phyloP scores from a whole-genome alignment of 768 basidiomycete species.

The Antrodiella citrinella region DNA sequence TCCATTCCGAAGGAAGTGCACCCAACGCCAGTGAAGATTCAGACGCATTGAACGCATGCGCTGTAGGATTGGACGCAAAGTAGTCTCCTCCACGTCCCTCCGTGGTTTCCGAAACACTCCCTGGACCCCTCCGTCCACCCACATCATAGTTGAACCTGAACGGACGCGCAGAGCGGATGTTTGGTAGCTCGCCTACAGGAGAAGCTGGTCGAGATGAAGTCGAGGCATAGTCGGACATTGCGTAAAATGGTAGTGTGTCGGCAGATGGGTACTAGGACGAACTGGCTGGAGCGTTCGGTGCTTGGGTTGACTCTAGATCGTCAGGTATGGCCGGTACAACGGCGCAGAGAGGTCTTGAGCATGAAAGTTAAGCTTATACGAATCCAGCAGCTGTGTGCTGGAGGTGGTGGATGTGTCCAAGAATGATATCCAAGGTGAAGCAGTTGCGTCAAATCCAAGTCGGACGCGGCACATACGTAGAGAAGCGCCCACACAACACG shows the following conservation, averaged over 20 bases:
- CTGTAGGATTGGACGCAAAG: constrained; percentile 31
- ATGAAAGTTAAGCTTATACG: too few relatives aligned
- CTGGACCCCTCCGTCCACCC: constrained; percentile 50
- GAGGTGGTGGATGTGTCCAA: too few relatives aligned
- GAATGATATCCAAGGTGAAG: too few relatives aligned
- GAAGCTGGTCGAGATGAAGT: constrained; percentile 51
- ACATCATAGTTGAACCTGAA: constrained; percentile 77
- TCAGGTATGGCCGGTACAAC: background rate
- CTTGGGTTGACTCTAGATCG: background rate
- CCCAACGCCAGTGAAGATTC: constrained; percentile 38
- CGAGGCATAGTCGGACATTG: constrained; percentile 38
- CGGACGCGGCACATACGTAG: too few relatives aligned
- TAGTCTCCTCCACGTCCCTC: constrained; percentile 53
- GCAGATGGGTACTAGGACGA: background rate
- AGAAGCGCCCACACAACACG: too few relatives aligned
- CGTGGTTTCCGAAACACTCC: constrained; percentile 66
- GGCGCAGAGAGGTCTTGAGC: background rate
- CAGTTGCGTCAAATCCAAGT: too few relatives aligned
- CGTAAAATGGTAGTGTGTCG: background rate
- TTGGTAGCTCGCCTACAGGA: constrained; percentile 39
- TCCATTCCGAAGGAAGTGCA: constrained; percentile 61
- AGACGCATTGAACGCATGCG: constrained; percentile 38
- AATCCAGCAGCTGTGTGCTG: too few relatives aligned
- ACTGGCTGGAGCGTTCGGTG: background rate
- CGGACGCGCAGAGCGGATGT: constrained; percentile 41